Evolutionary conservation across 2,329 filamentous ascomycete species (phyloP).

Genomic region (Xylariaceae sp.): DNA sequence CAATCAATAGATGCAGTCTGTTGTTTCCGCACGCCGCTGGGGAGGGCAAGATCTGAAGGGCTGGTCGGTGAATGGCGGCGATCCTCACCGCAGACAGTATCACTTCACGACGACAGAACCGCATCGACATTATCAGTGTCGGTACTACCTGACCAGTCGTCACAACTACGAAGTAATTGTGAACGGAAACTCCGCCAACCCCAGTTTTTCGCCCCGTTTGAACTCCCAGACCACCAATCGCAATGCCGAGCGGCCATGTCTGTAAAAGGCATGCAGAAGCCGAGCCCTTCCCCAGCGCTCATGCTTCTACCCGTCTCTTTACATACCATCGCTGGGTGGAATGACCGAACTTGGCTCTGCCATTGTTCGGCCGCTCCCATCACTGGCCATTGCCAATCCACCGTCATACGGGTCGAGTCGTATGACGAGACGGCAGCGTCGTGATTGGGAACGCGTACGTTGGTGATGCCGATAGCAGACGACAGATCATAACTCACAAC

Average conservation of each 20-base stretch:
- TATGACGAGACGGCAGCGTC: background rate
- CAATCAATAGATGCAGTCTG: background rate
- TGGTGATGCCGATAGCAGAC: conserved; percentile 1
- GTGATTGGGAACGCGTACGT: conserved; percentile 6
- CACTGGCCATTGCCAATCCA: background rate
- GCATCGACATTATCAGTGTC: conserved; percentile 13
- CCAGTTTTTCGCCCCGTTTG: background rate
- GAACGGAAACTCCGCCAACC: background rate
- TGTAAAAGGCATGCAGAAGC: background rate
- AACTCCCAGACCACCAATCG: conserved; percentile 4
- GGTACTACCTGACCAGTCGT: conserved; percentile 26
- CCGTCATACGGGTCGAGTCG: background rate
- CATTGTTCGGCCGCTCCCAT: background rate
- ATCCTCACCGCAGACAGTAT: conserved; percentile 28
- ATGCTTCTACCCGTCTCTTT: background rate
- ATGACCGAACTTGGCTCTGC: background rate
- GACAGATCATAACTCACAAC: conserved; percentile 17
- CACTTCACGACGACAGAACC: conserved; percentile 17
- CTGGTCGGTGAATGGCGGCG: conserved; percentile 26
- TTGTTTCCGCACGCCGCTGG: conserved; percentile 11
- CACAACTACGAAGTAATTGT: background rate
- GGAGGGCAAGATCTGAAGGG: conserved; percentile 21
- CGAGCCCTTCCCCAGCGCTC: background rate
- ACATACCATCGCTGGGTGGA: background rate
- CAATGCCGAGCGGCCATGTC: conserved; percentile 6